Base-by-base conservation (phyloP, 2,329 filamentous ascomycete genomes). In the Ophiostoma australiae region DNA sequence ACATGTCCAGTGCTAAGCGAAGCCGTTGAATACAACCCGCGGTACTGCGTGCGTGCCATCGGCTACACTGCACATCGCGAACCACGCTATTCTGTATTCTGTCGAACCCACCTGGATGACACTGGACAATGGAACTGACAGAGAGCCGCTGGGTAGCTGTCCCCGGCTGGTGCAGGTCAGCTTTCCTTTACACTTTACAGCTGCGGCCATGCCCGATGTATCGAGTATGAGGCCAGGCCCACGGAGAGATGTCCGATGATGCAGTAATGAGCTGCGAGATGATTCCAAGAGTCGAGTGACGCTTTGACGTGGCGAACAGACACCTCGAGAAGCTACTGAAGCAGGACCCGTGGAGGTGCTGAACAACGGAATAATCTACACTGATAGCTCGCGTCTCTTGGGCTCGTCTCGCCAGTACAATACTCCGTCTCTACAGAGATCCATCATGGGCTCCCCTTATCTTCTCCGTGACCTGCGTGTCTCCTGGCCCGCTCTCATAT, bases 21-120 rank as follows among this genome's bases (percentile, higher is more conserved):
- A 20, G 15, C 58, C 27, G 58, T 20, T 63, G 58, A 63, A 33
- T 33, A 35, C 27, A 58, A 58, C 52, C 52, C 23, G 23, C 23
- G 52, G 52, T 63, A 33, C 27, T 27, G 27, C 15, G 20, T 63
- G 27, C 23, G 58, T 63, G 58, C n/a, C 52, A 58, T 58, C 52
- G 52, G 58, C 27, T 63, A n/a, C 58, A 33, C 27, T 63, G 27
- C 58, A 63, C 58, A 63, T 63, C 27, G 58, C 58, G 58, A 63
- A 17, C 58, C 58, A 33, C 27, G 58, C 27, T 63, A 33, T 63
- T 17, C 44, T 48, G 20, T 17, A n/a, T 48, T 48, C 44, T 48
- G 44, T 48, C 44, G 44, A 48, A 48, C 17, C 44, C 44, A 48
- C 44, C 44, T 48, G 44, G 44, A 48, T 48, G 44, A 48, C 44